Percentiles rank a stretch among this genome's conserved stretches.
Evolutionary conservation across 345 rosid species (phyloP).

Genomic region (Eucalyptus camaldulensis): DNA sequence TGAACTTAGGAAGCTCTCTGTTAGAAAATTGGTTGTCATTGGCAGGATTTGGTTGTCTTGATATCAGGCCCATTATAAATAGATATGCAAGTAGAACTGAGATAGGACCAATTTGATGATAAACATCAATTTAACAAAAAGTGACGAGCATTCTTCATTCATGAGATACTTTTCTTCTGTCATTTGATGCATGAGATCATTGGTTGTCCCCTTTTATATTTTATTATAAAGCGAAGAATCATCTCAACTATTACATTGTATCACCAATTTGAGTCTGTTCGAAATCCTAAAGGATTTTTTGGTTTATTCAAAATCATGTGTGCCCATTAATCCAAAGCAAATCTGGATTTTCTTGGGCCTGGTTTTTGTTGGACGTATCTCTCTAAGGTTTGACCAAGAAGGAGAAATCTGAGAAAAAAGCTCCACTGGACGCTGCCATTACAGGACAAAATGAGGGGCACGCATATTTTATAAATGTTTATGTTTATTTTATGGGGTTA

Average conservation of each 20-base stretch:
- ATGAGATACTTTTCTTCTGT: not conserved
- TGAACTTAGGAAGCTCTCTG: not conserved
- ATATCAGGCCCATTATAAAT: not conserved
- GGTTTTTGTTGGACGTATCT: not conserved
- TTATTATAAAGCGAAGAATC: accelerated
- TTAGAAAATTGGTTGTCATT: not conserved
- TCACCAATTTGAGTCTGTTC: accelerated
- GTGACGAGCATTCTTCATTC: accelerated
- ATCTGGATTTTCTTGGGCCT: not conserved
- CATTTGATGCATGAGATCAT: accelerated
- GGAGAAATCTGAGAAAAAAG: not conserved
- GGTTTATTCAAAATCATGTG: not conserved
- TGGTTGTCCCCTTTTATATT: accelerated
- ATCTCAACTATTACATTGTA: not conserved
- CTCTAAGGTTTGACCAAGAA: not conserved
- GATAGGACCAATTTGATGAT: not conserved
- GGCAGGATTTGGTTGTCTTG: not conserved
- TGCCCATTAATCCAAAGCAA: not conserved
- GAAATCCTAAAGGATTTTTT: not conserved
- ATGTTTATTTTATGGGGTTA: not conserved
- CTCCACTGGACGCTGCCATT: not conserved
- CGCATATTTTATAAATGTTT: not conserved
- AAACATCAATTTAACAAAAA: accelerated
- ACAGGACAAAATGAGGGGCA: not conserved
- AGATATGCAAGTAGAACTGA: not conserved